Percentiles rank a stretch among this genome's conserved stretches.
Conservation (phyloP, 2,329 filamentous ascomycete species). For the Calonectria pseudoreteaudii region DNA sequence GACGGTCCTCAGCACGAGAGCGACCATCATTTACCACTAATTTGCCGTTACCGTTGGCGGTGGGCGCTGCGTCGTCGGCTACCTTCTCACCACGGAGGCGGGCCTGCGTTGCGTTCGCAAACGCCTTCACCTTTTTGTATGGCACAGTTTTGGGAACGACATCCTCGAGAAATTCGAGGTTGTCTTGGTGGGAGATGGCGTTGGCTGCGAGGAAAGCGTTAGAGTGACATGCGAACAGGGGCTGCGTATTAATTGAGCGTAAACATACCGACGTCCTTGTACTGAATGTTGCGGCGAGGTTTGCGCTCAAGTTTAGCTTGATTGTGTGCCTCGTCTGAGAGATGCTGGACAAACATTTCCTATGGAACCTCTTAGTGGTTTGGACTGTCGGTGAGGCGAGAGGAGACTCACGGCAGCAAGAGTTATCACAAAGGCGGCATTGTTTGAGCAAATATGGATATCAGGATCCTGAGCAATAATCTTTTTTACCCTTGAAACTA, state of each 20-base stretch:
- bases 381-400: not conserved
- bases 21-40: conserved; percentile 45
- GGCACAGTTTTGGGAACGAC: conserved; percentile 88
- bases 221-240: conserved; percentile 1
- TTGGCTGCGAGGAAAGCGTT: conserved; percentile 66
- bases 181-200: conserved; percentile 88
- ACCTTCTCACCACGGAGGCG: conserved; percentile 56
- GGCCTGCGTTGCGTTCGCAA: conserved; percentile 63
- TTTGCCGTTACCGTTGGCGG: conserved; percentile 44
- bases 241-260: not conserved
- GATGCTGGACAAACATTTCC: conserved; percentile 96
- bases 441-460: conserved; percentile 87
- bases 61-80: conserved; percentile 37
- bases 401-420: conserved; percentile 77
- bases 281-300: conserved; percentile 92
- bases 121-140: conserved; percentile 81
- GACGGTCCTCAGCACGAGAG: conserved; percentile 39
- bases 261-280: conserved; percentile 85
- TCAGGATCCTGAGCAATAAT: conserved; percentile 92
- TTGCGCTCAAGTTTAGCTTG: conserved; percentile 93
- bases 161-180: conserved; percentile 94
- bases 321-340: conserved; percentile 86
- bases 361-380: conserved; percentile 48
- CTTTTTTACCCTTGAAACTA: conserved; percentile 95
- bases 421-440: conserved; percentile 93